Evolutionary conservation across 371 early-diverging fungal genomes (phyloP).

Genomic region (Zopfochytrium polystomum): DNA sequence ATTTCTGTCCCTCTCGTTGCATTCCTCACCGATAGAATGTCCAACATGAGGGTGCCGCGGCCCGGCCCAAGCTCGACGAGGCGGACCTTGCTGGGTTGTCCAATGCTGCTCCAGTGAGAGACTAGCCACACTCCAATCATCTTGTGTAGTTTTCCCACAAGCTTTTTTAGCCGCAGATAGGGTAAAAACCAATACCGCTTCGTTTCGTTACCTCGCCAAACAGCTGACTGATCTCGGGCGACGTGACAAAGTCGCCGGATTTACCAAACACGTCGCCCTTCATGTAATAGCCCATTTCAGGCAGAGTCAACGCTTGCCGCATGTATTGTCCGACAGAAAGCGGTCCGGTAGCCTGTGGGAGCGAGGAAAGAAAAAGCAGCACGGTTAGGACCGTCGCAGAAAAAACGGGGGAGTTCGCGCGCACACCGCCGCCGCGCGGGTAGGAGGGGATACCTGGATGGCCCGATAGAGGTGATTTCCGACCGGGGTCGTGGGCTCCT

Average conservation of each 20-base stretch:
- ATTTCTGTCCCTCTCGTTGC: no score
- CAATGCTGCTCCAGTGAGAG: constrained; percentile 61
- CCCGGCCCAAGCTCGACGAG: constrained; percentile 94
- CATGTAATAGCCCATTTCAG: constrained; percentile 91
- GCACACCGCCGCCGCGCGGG: no score
- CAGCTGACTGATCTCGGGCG: constrained; percentile 95
- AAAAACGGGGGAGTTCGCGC: no score
- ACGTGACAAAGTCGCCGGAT: constrained; percentile 92
- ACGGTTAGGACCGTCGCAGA: no score
- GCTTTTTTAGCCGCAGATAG: constrained; percentile 18
- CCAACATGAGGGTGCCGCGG: constrained; percentile 88
- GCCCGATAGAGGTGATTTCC: no score
- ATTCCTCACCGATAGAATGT: no score
- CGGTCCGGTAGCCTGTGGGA: constrained; percentile 62
- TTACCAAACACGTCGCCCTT: constrained; percentile 86
- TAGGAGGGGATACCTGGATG: no score
- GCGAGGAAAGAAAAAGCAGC: no score
- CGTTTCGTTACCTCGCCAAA: constrained; percentile 95
- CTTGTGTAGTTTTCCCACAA: constrained; percentile 29
- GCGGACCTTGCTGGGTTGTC: constrained; percentile 55
- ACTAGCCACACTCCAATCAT: constrained; percentile 77
- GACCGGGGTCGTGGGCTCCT: no score
- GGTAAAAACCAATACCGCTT: no score
- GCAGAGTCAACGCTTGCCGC: constrained; percentile 83
- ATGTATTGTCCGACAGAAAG: constrained; percentile 86